Base-by-base conservation (phyloP, 2,329 filamentous ascomycete species). In the Westerdykella aurantiaca region DNA sequence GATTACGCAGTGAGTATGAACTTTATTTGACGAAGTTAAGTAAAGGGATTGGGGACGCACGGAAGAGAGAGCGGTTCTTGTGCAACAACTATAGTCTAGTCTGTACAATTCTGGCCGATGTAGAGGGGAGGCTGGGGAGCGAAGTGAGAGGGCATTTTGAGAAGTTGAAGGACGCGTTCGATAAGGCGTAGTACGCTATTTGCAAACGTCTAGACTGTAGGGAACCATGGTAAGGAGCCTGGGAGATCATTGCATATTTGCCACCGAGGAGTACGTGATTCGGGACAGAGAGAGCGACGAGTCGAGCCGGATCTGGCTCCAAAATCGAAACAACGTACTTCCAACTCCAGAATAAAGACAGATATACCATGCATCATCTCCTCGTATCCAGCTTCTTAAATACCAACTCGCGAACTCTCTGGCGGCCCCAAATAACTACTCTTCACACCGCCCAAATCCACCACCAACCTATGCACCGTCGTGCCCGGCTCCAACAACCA, bases 1-100 rank as follows among this genome's bases (percentile, higher is more conserved):
- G 93, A 21, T 69, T 98, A 57, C 76, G 88, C 23, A 78, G 76
- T 44, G 93, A 97, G 62, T 85, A 91, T 34, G 89, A 97, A 66
- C 79, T 80, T 0, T 93, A 96, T 53, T 68, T 98, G 48, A 79
- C 80, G 5, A 88, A 86, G 61, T 74, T 90, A 46, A 86, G 86
- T 60, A 85, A 88, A 54, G 74, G 75, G 0, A 87, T 90, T 49
- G 82, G 76, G 1, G 91, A 95, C 58, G 77, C 80, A 50, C 80
- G 88, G 61, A 94, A 94, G 70, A 77, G 85, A 53, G 85, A 91
- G 54, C 76, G 93, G 37, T 97, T 97, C 62, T 68, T 98, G 58
- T 93, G 86, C 63, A 98, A 97, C 64, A 98, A 98, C 66, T 97
- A 95, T 68, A 94, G 88, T 42, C 74, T 98, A 51, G 80, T 98